Conservation (phyloP, 169 alveolate genomes). For the Perkinsus marinus region DNA sequence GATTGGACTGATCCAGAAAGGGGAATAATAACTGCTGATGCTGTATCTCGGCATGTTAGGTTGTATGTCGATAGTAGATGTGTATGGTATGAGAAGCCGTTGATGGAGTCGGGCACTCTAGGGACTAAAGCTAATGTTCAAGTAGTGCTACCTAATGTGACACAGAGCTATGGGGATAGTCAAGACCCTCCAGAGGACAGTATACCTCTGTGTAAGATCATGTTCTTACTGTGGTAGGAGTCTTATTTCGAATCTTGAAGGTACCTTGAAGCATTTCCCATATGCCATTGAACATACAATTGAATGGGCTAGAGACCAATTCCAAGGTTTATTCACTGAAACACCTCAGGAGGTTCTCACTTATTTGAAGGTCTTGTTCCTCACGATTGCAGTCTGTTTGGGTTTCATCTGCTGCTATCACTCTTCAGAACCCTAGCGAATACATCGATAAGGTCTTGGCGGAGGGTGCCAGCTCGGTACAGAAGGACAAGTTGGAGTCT, state of each 20-base stretch:
- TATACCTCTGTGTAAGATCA: conserved; percentile 84
- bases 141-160: conserved; percentile 81
- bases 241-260: background rate
- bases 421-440: conserved; percentile 12
- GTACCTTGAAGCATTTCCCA: conserved; percentile 82
- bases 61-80: conserved; percentile 91
- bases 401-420: background rate
- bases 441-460: conserved; percentile 3
- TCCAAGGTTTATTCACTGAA: conserved; percentile 85
- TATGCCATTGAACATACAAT: conserved; percentile 93
- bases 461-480: conserved; percentile 9
- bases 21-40: too few species aligned
- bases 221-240: background rate
- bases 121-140: conserved; percentile 90
- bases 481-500: conserved; percentile 10
- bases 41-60: background rate
- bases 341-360: conserved; percentile 75
- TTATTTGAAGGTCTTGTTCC: conserved; percentile 18
- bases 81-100: conserved; percentile 91
- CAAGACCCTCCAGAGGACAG: conserved; percentile 94
- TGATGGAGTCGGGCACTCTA: conserved; percentile 95
- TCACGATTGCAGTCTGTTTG: background rate
- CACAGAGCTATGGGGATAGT: conserved; percentile 94
- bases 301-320: conserved; percentile 96
- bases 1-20: too few species aligned